Evolutionary conservation across 106 monocot species (phyloP), one percentile per base, ranked within the genome.

Genomic region (Triglochin maritima): DNA sequence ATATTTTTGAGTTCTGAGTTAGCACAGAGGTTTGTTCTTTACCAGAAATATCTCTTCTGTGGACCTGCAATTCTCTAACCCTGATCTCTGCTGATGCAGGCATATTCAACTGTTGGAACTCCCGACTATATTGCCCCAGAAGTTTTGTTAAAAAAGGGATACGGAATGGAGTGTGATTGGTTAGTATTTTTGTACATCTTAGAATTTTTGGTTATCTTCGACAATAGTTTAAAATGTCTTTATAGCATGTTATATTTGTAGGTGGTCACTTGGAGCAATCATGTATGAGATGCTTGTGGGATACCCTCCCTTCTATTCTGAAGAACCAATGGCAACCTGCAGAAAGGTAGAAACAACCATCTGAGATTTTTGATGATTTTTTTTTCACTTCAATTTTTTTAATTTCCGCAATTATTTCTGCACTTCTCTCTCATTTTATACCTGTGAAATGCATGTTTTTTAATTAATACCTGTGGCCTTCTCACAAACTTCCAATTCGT

Each of bases 161-260:
- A 93, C 80, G 93, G 93, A 61, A 86, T 86, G 86, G 93, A 93
- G 60, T 93, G 89, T 78, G 93, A 93, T 67, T 93, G 93, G 93
- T 89, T 59, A 69, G 82, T 79, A 44, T 42, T 66, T 43, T 5
- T 64, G 8, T 14, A 45, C 42, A 47, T 54, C 51, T 13, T 53
- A 0, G 5, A 3, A 3, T 3, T 62, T 58, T 65, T 6, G 46
- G 54, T 29, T 6, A 7, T 8, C 59, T 59, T 59, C 14, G 8
- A 7, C 2, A 3, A 59, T 8, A 17, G 3, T 59, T 17, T 59
- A 8, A 52, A 11, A 8, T 52, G 11, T 52, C 11, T 52, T 52
- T 52, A 52, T 11, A 8, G 11, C 52, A 52, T 6, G 9, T 52
- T 8, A 7, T 52, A 8, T 52, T 13, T 43, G 6, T 50, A 85